Evolutionary conservation across 2,329 filamentous ascomycete species (phyloP).

Genomic region (Microsporum ferrugineum): DNA sequence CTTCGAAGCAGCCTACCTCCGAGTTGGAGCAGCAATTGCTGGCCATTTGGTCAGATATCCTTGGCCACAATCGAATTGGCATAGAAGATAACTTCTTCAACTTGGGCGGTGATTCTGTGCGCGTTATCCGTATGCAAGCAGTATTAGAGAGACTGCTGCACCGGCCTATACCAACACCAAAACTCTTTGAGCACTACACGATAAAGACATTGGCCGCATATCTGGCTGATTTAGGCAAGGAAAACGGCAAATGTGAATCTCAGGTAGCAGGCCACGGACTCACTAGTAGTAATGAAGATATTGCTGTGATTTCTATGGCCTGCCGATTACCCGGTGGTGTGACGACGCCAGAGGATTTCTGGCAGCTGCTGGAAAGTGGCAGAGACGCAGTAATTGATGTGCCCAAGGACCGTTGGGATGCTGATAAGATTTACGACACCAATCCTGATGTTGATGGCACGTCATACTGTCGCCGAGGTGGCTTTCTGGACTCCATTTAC

Average conservation of each 20-base stretch:
- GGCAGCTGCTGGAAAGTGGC: neutral
- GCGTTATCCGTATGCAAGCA: conserved; percentile 2
- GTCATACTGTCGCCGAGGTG: neutral
- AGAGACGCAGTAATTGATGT: neutral
- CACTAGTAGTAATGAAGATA: neutral
- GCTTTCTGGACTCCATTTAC: conserved; percentile 1
- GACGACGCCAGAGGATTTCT: neutral
- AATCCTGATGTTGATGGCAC: neutral
- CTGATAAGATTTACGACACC: neutral
- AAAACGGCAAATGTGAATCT: neutral
- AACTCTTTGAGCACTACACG: conserved; percentile 5
- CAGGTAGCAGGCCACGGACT: neutral
- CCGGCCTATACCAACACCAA: neutral
- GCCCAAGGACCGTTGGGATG: conserved; percentile 5
- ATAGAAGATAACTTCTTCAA: conserved; percentile 9
- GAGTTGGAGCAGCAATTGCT: conserved; percentile 7
- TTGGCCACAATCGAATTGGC: conserved; percentile 6
- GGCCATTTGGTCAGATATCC: conserved; percentile 6
- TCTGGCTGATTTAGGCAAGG: neutral
- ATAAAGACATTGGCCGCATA: conserved; percentile 5
- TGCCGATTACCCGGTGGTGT: conserved; percentile 8
- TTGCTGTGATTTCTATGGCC: conserved; percentile 7
- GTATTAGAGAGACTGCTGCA: neutral
- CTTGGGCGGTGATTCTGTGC: conserved; percentile 11
- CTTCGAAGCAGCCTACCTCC: neutral